Conservation (phyloP, 2,329 filamentous ascomycete species). For the Thelonectria blattea region DNA sequence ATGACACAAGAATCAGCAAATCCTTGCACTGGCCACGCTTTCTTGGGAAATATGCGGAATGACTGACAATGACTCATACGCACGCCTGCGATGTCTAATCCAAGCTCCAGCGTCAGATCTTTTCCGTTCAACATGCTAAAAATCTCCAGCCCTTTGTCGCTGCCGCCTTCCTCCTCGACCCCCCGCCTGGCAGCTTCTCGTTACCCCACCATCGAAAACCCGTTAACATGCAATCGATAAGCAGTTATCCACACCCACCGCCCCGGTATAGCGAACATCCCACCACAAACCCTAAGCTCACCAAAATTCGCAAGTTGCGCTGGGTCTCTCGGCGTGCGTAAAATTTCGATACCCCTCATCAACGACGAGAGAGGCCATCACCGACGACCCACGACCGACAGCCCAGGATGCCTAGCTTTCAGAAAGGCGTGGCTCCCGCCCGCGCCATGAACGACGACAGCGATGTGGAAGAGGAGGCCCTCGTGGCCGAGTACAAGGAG, state of each 20-base stretch:
- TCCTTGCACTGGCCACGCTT: constrained; percentile 13
- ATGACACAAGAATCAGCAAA: constrained; percentile 29
- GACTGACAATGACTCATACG: constrained; percentile 39
- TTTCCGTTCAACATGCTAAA: constrained; percentile 8
- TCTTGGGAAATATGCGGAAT: constrained; percentile 22
- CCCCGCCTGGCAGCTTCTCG: constrained; percentile 37
- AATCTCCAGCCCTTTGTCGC: constrained; percentile 12
- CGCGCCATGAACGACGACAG: constrained; percentile 78
- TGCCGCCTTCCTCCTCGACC: constrained; percentile 19
- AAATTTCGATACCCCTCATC: constrained; percentile 46
- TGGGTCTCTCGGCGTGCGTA: constrained; percentile 42
- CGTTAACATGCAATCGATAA: constrained; percentile 38
- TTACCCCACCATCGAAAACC: constrained; percentile 29
- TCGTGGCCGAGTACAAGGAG: constrained; percentile 95
- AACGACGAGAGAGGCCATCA: constrained; percentile 35
- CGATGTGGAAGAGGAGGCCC: constrained; percentile 93
- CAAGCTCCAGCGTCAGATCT: neutral
- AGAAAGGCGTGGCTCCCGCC: constrained; percentile 65
- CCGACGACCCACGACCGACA: constrained; percentile 41
- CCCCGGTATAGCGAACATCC: constrained; percentile 36
- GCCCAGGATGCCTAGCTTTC: constrained; percentile 63
- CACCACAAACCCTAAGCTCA: constrained; percentile 50
- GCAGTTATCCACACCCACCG: constrained; percentile 33
- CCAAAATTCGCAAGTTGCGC: constrained; percentile 43
- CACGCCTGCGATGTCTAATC: constrained; percentile 9